Evolutionary conservation across 208 protist genomes (phyloP).

Genomic region (Trypanosoma cruzi): DNA sequence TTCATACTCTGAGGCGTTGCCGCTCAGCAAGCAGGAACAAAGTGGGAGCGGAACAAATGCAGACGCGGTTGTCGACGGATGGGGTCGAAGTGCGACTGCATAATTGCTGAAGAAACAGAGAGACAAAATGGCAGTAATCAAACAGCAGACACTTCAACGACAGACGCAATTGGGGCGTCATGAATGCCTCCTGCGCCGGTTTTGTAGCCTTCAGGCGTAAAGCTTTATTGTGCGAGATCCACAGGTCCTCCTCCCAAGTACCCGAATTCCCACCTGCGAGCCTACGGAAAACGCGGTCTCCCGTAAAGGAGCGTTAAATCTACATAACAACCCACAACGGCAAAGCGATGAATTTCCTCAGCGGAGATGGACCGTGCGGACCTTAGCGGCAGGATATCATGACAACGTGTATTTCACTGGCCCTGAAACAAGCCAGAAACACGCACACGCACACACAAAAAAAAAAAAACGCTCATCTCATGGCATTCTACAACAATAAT

Average conservation of each 20-base stretch:
- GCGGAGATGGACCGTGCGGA: not conserved
- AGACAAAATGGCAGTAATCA: slow-evolving; percentile 16
- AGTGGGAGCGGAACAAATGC: not conserved
- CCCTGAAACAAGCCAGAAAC: slow-evolving; percentile 21
- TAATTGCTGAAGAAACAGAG: slow-evolving; percentile 8
- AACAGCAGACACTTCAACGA: slow-evolving; percentile 19
- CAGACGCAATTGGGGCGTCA: slow-evolving; percentile 6
- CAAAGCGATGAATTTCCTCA: slow-evolving; percentile 12
- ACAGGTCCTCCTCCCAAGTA: not conserved
- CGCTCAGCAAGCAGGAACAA: not conserved
- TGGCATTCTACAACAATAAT: slow-evolving; percentile 9
- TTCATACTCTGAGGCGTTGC: not conserved
- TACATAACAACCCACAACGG: slow-evolving; percentile 22
- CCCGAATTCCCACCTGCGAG: slow-evolving; percentile 15
- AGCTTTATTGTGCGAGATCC: slow-evolving; percentile 11
- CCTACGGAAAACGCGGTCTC: slow-evolving; percentile 6
- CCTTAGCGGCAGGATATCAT: slow-evolving; percentile 7
- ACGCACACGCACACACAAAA: too few relatives aligned
- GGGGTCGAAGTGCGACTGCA: not conserved
- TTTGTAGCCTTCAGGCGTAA: not conserved
- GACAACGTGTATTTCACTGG: not conserved
- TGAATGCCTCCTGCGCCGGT: not conserved
- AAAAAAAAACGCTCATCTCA: slow-evolving; percentile 20
- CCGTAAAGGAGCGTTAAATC: not conserved
- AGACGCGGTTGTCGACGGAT: not conserved